These are phyloP conservation scores for Gaultheria prostrata DNA, from an alignment of 148 eudicot species.

Conservation along the genomic window DNA sequence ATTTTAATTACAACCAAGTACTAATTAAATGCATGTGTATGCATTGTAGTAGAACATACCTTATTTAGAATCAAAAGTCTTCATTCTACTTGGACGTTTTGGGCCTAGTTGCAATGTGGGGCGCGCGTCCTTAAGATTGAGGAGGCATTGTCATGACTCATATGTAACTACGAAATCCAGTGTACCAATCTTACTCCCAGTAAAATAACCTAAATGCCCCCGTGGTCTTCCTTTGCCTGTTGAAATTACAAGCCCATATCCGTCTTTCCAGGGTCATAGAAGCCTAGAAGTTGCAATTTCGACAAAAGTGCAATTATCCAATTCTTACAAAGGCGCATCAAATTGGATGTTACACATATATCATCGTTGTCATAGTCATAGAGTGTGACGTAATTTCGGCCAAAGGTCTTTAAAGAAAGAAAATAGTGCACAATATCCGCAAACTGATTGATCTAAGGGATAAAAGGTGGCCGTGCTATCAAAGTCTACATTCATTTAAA, in stretches of 20 bases:
- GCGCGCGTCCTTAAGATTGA: background rate
- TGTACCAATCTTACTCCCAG: background rate
- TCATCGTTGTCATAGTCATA: background rate
- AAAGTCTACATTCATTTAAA: too few species aligned
- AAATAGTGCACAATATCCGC: background rate
- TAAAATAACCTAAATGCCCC: background rate
- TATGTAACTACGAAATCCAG: background rate
- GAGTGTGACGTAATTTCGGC: background rate
- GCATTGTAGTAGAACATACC: background rate
- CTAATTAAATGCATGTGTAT: background rate
- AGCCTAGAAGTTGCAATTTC: background rate
- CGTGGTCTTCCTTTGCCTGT: too few species aligned
- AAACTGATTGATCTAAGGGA: background rate
- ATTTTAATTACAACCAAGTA: too few species aligned
- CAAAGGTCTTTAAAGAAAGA: background rate
- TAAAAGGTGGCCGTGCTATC: background rate
- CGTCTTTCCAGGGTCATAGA: background rate
- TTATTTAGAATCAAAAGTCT: background rate
- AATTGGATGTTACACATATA: background rate
- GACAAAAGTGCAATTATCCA: background rate
- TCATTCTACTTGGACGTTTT: background rate
- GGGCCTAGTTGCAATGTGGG: background rate
- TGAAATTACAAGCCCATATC: background rate
- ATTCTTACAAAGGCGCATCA: background rate
- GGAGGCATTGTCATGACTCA: too few species aligned